Evolutionary conservation across 306 rosid species (phyloP), one percentile per base, ranked within the genome.

Genomic region (Chamaecrista fasciculata): DNA sequence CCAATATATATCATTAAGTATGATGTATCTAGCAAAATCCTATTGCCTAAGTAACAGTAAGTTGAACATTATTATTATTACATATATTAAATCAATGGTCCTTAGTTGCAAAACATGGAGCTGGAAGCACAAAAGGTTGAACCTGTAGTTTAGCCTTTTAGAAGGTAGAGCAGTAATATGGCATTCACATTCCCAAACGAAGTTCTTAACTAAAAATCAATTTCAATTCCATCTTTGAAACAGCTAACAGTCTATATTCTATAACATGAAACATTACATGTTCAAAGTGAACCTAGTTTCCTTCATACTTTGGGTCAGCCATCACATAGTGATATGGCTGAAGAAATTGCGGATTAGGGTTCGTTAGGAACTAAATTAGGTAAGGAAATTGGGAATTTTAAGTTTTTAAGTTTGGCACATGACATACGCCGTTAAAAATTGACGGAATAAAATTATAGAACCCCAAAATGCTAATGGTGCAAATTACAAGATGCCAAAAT

Each of bases 281-380:
- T 64, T 63, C 49, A 61, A 73, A 66, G 44, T 16, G 8, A 33
- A 40, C 79, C 76, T 78, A 89, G 79, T 84, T 89, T 64, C 89
- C 83, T 71, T 90, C 97, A 50, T 76, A 90, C 67, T 94, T 94
- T 3, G 91, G 97, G 68, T 93, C 91, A 39, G 98, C 98, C 88
- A 86, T 65, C 58, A 87, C 98, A 73, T 69, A 94, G 69, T 94
- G 98, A 69, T 90, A 94, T 0, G 95, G n/a, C n/a, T n/a, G n/a
- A n/a, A n/a, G n/a, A n/a, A n/a, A n/a, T n/a, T n/a, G n/a, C n/a
- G n/a, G n/a, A n/a, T n/a, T n/a, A n/a, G n/a, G n/a, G n/a, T n/a
- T n/a, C n/a, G n/a, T n/a, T n/a, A n/a, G n/a, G n/a, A n/a, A n/a
- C n/a, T n/a, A n/a, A n/a, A n/a, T n/a, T n/a, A n/a, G n/a, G n/a